Evolutionary conservation across 805 yeast genomes (phyloP), one percentile per base, ranked within the genome.

Genomic region (Alloascoidea africana): DNA sequence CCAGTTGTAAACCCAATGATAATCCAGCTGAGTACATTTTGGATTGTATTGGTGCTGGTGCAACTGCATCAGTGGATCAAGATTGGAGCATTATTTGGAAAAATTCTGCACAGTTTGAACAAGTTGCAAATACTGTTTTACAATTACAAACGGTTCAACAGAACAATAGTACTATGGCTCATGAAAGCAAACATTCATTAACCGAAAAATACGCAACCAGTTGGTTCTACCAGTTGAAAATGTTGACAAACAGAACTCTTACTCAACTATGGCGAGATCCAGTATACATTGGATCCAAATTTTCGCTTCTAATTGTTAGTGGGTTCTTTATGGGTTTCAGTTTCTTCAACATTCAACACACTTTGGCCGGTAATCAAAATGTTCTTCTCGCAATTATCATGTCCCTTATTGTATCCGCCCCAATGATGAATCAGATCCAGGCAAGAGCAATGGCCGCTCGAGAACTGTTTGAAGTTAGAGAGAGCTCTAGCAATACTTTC

Each of bases 241-340:
- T 55, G 34, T 68, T 73, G 18, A 46, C 55, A 16, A 40, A 43
- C 37, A 61, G 81, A 47, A 64, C 68, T 16, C 51, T 48, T 36
- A 50, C 53, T 8, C 67, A 62, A 44, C 62, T 64, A 44, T 76
- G 71, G 70, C 65, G 91, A 55, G 66, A 76, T 43, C 79, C 76
- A 4, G 51, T 59, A 18, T 79, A 80, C 51, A 65, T 80, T 44
- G 61, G 65, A 54, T 63, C 89, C 27, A 82, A 80, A 58, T 46
- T 73, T 16, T 60, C 63, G 51, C 55, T 73, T 45, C 58, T 60
- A 43, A 51, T 65, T 27, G 51, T 68, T 14, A 63, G 74, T 35
- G 73, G 83, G 32, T 49, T 81, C 14, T 75, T 77, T 51, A 68
- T 76, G 43, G 93, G 94, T 33, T 82, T 82, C 54, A 63, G 78